Evolutionary conservation across 192 early-diverging fungal genomes (phyloP), one percentile per base, ranked within the genome.

Genomic region (Entophlyctis helioformis): DNA sequence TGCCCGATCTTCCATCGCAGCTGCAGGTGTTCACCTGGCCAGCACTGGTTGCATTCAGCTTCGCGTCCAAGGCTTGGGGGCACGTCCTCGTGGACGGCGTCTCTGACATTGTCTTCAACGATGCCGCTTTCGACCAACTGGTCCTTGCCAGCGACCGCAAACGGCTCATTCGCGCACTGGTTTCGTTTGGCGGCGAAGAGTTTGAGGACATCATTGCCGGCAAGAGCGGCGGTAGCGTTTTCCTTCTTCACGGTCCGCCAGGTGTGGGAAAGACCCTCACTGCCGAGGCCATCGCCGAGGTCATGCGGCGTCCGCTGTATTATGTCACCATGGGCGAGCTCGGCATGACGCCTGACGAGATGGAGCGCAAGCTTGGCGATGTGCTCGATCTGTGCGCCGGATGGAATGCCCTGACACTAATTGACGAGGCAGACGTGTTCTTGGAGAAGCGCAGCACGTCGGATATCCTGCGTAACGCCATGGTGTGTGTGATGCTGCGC

Each of bases 261-360:
- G 74, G 74, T 18, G 54, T 57, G 1, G 74, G 74, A 0, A 77
- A 76, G 51, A 77, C 74, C n/a, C 49, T 77, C 36, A 77, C 74
- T 11, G 72, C 71, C 20, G 75, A 78, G 50, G 73, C 69, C 3
- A 75, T 78, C 36, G 60, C 71, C 13, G 75, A 78, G 38, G 46
- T 60, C 4, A 42, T 78, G 15, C 69, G 75, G 28, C 48, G 50
- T 31, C 75, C 75, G 2, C 50, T 78, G 11, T 78, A 73, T 43
- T 78, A 68, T 37, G 67, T 78, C 4, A 77, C 63, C 23, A 71
- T 78, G 64, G 74, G 73, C 15, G 76, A 78, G 56, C 63, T 78
- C 16, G 76, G 76, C 0, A 61, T 53, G 21, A 66, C 59, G 13
- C 69, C 67, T 4, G 63, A 77, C 38, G 64, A 60, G 2, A 59